phyloP scores from a whole-genome alignment of 345 rosid genomes.

The Eucalyptus pauciflora region DNA sequence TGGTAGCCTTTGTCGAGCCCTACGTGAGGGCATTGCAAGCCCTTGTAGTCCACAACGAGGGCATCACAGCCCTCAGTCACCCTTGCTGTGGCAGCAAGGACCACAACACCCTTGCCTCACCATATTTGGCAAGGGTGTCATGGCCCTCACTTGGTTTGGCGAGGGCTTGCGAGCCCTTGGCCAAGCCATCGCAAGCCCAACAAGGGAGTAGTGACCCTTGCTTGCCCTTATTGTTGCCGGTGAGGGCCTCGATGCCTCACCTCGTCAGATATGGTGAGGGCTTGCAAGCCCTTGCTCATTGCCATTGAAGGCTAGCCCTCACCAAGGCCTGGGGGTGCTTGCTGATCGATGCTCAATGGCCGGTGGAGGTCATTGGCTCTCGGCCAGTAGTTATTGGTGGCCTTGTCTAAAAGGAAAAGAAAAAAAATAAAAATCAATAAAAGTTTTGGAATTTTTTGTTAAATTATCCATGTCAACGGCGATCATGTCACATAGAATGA shows the following conservation, averaged over 20 bases:
- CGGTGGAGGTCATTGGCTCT: rapidly evolving
- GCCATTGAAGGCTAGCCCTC: no score
- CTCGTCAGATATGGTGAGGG: rapidly evolving
- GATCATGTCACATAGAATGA: rapidly evolving
- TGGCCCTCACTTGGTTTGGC: no score
- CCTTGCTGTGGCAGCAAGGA: rapidly evolving
- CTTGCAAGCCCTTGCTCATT: rapidly evolving
- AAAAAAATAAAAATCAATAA: no score
- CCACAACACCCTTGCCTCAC: no score
- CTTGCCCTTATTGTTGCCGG: rapidly evolving
- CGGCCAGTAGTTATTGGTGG: rapidly evolving
- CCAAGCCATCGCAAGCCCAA: rapidly evolving
- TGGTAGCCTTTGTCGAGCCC: rapidly evolving
- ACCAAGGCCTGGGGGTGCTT: no score
- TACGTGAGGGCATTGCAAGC: no score
- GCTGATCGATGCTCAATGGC: no score
- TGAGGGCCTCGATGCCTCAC: no score
- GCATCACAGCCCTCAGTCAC: rapidly evolving
- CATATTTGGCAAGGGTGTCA: no score
- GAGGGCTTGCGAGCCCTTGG: rapidly evolving
- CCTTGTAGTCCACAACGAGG: no score
- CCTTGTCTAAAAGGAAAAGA: no score
- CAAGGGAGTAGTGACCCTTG: rapidly evolving
- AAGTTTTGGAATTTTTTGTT: no score
- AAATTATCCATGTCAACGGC: rapidly evolving